A percentile compares a stretch with the other conserved stretches of the same genome.
phyloP scores from a whole-genome alignment of 805 yeast genomes.

The Torulaspora gathmanii region DNA sequence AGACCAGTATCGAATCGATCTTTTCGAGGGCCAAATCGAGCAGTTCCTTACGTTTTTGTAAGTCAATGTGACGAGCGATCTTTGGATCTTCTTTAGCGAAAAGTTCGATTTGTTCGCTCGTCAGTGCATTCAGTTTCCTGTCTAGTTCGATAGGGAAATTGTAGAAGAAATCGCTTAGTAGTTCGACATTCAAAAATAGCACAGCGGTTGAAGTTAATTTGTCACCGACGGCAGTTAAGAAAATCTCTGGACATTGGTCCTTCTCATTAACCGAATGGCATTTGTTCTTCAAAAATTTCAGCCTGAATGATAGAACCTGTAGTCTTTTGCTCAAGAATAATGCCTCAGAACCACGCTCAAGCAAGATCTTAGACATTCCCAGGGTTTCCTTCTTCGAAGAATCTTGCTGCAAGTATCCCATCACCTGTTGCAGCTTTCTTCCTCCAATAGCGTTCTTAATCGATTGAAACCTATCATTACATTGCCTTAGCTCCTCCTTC shows the following conservation, averaged over 20 bases:
- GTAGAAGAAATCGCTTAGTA: conserved; percentile 90
- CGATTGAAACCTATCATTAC: conserved; percentile 55
- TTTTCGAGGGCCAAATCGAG: conserved; percentile 78
- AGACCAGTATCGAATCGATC: conserved; percentile 56
- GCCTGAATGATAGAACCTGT: conserved; percentile 64
- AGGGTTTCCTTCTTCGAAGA: conserved; percentile 56
- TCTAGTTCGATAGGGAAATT: conserved; percentile 94
- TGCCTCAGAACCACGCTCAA: conserved; percentile 81
- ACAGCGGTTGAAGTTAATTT: conserved; percentile 92
- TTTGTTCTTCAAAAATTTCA: conserved; percentile 65
- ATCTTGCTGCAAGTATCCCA: conserved; percentile 55
- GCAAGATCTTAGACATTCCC: conserved; percentile 74
- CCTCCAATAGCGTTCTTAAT: conserved; percentile 75
- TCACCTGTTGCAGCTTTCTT: conserved; percentile 75
- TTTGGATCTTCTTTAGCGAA: conserved; percentile 95
- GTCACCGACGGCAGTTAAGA: conserved; percentile 85
- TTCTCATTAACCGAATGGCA: conserved; percentile 78
- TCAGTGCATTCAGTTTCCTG: conserved; percentile 55
- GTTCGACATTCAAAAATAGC: conserved; percentile 85
- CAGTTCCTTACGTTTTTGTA: conserved; percentile 88
- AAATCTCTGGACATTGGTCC: conserved; percentile 91
- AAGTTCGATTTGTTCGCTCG: conserved; percentile 71
- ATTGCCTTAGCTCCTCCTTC: conserved; percentile 81
- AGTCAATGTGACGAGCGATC: conserved; percentile 81
- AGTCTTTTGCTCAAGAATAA: conserved; percentile 70